Percentiles rank a stretch among this genome's conserved stretches.
phyloP scores from a whole-genome alignment of 192 early-diverging fungal species.

The Entomortierella chlamydospora region DNA sequence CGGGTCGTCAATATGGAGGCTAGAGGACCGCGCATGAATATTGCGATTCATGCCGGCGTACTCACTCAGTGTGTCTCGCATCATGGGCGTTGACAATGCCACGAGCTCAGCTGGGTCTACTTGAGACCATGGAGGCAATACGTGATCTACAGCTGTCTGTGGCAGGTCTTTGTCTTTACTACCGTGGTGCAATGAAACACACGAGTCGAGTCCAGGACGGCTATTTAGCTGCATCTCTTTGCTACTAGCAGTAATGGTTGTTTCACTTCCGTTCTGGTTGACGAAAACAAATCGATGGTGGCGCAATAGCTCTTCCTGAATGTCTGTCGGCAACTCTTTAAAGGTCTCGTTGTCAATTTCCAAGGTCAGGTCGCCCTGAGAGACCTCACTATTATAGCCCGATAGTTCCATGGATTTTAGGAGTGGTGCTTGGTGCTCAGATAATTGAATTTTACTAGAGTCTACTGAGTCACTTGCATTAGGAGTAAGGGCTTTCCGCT shows the following conservation, averaged over 20 bases:
- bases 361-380: neutral
- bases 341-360: slow-evolving; percentile 50
- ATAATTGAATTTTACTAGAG: no score
- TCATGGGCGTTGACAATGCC: slow-evolving; percentile 44
- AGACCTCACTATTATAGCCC: neutral
- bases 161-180: no score
- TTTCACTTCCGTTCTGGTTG: neutral
- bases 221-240: neutral
- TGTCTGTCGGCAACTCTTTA: slow-evolving; percentile 49
- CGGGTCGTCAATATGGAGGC: neutral
- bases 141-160: no score
- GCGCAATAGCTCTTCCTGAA: slow-evolving; percentile 48
- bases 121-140: slow-evolving; percentile 60
- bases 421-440: neutral
- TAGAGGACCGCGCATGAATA: neutral
- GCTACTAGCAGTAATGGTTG: neutral
- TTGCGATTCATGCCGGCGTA: slow-evolving; percentile 4
- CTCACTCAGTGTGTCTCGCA: slow-evolving; percentile 15
- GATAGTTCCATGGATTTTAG: neutral
- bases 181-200: neutral
- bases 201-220: neutral
- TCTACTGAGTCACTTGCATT: neutral
- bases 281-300: slow-evolving; percentile 32
- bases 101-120: slow-evolving; percentile 55
- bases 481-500: slow-evolving; percentile 3